Evolutionary conservation across 768 basidiomycete genomes (phyloP).

Genomic region (Mycena capillaripes): DNA sequence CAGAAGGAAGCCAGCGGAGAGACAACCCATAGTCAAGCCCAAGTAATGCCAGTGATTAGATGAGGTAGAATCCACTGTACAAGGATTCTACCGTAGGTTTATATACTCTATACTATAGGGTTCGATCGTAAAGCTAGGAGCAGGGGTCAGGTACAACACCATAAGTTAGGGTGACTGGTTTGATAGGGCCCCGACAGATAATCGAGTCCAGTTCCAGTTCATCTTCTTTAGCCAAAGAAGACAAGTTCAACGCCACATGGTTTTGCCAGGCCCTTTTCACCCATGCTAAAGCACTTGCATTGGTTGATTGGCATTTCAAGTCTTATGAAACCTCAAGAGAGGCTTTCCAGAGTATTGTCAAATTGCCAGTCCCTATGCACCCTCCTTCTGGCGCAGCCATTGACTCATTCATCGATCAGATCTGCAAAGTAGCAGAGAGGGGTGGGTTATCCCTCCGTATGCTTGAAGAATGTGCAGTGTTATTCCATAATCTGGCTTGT

Average conservation of each 20-base stretch:
- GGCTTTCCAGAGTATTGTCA: neutral
- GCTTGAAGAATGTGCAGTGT: neutral
- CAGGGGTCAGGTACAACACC: too few species aligned
- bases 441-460: neutral
- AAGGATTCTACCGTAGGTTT: too few species aligned
- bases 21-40: too few species aligned
- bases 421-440: constrained; percentile 3
- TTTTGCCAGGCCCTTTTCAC: neutral
- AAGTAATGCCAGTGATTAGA: too few species aligned
- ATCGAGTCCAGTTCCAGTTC: neutral
- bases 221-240: neutral
- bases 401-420: constrained; percentile 7
- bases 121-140: too few species aligned
- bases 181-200: too few species aligned
- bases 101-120: too few species aligned
- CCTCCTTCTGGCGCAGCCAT: neutral
- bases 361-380: neutral
- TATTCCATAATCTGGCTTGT: neutral
- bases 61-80: too few species aligned
- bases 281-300: neutral
- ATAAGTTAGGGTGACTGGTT: too few species aligned
- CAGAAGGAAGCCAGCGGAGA: too few species aligned
- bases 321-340: neutral
- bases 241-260: too few species aligned
- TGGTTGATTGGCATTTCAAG: neutral